These are phyloP conservation scores for Microsporum canis DNA, from an alignment of 2,329 filamentous ascomycete genomes.

Conservation along the genomic window DNA sequence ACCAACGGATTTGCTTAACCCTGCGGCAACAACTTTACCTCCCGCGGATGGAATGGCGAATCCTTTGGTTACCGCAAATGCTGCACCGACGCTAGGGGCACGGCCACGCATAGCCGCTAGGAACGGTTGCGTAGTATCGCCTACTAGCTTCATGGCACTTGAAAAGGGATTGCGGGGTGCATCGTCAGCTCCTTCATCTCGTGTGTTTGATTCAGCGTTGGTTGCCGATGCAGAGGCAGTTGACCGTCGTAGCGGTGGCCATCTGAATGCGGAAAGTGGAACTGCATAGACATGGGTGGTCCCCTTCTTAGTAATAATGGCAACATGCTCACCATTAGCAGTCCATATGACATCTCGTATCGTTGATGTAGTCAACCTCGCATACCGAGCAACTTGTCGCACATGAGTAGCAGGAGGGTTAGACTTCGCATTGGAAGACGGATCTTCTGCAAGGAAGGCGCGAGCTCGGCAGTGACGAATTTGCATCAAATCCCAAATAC, in stretches of 20 bases:
- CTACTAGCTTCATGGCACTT: conserved; percentile 59
- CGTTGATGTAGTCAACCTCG: conserved; percentile 79
- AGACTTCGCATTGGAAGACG: conserved; percentile 16
- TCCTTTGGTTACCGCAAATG: conserved; percentile 33
- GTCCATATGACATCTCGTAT: conserved; percentile 88
- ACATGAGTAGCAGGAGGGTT: conserved; percentile 37
- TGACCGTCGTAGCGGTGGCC: conserved; percentile 58
- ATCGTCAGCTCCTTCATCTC: conserved; percentile 39
- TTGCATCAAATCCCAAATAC: conserved; percentile 42
- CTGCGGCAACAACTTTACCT: conserved; percentile 39
- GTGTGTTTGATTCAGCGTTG: conserved; percentile 35
- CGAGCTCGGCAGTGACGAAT: conserved; percentile 33
- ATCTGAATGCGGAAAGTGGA: conserved; percentile 68
- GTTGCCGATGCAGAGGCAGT: conserved; percentile 37
- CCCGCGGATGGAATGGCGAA: conserved; percentile 38
- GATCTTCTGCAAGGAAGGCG: conserved; percentile 29
- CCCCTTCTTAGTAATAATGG: conserved; percentile 86
- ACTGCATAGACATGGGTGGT: conserved; percentile 89
- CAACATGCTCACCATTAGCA: conserved; percentile 65
- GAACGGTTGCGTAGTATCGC: conserved; percentile 48
- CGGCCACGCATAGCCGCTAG: conserved; percentile 54
- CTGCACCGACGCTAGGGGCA: conserved; percentile 36
- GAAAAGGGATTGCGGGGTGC: conserved; percentile 43
- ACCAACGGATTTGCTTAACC: conserved; percentile 40
- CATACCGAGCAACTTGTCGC: conserved; percentile 77